These are phyloP conservation scores for Blechomonas ayalai DNA, from an alignment of 208 protist species.

Conservation along the genomic window DNA sequence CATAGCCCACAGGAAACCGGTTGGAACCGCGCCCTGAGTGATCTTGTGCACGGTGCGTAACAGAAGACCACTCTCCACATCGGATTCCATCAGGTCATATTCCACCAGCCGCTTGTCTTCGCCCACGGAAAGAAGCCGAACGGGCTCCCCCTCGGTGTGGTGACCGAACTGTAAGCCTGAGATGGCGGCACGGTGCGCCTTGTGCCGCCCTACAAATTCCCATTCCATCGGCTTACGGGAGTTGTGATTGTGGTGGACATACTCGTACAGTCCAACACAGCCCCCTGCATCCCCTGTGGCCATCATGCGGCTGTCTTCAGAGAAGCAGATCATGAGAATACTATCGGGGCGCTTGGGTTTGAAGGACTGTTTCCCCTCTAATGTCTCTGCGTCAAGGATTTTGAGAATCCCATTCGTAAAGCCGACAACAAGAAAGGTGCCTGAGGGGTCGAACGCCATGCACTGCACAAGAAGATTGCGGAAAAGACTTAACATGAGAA, in stretches of 20 bases:
- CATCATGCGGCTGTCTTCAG: conserved; percentile 66
- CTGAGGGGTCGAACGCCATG: conserved; percentile 85
- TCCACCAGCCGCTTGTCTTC: conserved; percentile 92
- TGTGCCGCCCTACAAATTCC: conserved; percentile 89
- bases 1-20: conserved; percentile 81
- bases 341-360: conserved; percentile 55
- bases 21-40: conserved; percentile 86
- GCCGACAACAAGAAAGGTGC: conserved; percentile 76
- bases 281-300: conserved; percentile 71
- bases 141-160: conserved; percentile 22
- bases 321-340: conserved; percentile 78
- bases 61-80: conserved; percentile 76
- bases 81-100: conserved; percentile 89
- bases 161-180: conserved; percentile 83
- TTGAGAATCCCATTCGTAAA: conserved; percentile 93
- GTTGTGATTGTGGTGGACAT: conserved; percentile 36
- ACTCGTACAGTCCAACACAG: conserved; percentile 90
- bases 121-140: conserved; percentile 88
- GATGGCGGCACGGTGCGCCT: conserved; percentile 86
- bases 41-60: conserved; percentile 83
- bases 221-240: conserved; percentile 68
- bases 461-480: conserved; percentile 68
- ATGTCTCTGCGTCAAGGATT: conserved; percentile 73
- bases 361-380: conserved; percentile 83
- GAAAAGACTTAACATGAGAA: conserved; percentile 78